phyloP scores from a whole-genome alignment of 768 basidiomycete species.

The Boletellus ananas region DNA sequence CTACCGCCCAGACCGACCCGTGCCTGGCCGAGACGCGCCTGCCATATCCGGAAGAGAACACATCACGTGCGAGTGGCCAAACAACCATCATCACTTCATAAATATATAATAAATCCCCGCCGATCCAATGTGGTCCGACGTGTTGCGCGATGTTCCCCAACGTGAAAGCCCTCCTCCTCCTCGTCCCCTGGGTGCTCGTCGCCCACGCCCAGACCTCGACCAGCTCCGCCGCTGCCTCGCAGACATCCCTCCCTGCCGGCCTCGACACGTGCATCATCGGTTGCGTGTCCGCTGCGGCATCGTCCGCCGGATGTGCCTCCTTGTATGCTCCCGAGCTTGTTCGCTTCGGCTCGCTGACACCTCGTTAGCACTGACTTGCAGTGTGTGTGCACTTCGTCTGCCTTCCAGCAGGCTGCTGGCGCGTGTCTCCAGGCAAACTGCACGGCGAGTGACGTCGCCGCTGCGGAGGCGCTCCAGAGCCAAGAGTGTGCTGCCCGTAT shows the following conservation, averaged over 20 bases:
- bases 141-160: slow-evolving; percentile 13
- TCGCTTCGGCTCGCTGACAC: background rate
- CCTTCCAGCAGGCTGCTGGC: slow-evolving; percentile 35
- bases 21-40: background rate
- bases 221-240: background rate
- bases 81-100: background rate
- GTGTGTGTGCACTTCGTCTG: slow-evolving; percentile 37
- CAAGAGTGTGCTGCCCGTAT: slow-evolving; percentile 30
- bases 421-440: slow-evolving; percentile 37
- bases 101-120: background rate
- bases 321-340: slow-evolving; percentile 8
- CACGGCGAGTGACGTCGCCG: slow-evolving; percentile 24
- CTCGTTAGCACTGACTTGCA: slow-evolving; percentile 33
- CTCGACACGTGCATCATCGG: slow-evolving; percentile 4
- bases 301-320: background rate
- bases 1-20: background rate
- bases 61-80: background rate
- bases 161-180: slow-evolving; percentile 18
- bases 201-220: slow-evolving; percentile 20
- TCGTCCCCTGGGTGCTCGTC: slow-evolving; percentile 15
- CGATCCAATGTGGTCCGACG: background rate
- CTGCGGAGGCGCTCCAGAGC: slow-evolving; percentile 32
- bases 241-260: background rate
- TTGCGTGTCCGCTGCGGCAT: slow-evolving; percentile 6
- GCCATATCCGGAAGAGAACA: background rate